Evolutionary conservation across 176 grass and related monocot species (phyloP).

Genomic region (Aegilops sharonensis): DNA sequence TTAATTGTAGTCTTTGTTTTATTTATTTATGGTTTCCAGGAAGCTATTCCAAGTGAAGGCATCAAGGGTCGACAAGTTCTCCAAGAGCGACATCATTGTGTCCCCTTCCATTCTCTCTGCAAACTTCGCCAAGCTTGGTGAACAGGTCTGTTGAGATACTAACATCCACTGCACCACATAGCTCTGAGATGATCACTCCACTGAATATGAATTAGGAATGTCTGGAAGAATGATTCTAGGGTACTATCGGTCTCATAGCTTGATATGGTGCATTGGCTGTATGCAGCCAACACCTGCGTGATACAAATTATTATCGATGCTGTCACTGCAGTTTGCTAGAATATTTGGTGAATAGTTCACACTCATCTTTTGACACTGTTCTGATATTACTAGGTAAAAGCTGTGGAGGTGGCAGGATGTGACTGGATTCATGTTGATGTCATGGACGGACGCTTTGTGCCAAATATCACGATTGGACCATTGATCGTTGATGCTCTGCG

Average conservation of each 20-base stretch:
- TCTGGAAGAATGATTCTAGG: background rate
- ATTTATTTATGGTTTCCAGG: slow-evolving; percentile 27
- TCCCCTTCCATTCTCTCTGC: slow-evolving; percentile 98
- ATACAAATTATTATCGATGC: background rate
- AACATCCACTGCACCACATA: background rate
- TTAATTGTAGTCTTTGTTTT: background rate
- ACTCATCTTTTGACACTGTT: background rate
- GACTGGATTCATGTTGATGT: slow-evolving; percentile 99
- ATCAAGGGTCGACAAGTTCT: slow-evolving; percentile 81
- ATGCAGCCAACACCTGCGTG: background rate
- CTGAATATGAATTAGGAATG: background rate
- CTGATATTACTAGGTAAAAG: slow-evolving; percentile 73
- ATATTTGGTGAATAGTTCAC: background rate
- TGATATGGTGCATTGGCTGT: background rate
- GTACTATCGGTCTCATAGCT: background rate
- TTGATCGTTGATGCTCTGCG: slow-evolving; percentile 86
- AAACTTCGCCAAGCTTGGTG: slow-evolving; percentile 89
- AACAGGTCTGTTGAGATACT: slow-evolving; percentile 57
- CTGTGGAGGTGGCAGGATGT: slow-evolving; percentile 93
- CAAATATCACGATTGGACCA: slow-evolving; percentile 97
- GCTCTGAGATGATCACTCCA: background rate
- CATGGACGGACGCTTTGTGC: slow-evolving; percentile 98
- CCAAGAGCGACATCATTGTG: slow-evolving; percentile 94
- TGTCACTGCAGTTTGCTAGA: background rate
- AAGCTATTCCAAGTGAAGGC: slow-evolving; percentile 65